Conservation (phyloP, 257 asterid genomes). For the Fraxinus pennsylvanica region DNA sequence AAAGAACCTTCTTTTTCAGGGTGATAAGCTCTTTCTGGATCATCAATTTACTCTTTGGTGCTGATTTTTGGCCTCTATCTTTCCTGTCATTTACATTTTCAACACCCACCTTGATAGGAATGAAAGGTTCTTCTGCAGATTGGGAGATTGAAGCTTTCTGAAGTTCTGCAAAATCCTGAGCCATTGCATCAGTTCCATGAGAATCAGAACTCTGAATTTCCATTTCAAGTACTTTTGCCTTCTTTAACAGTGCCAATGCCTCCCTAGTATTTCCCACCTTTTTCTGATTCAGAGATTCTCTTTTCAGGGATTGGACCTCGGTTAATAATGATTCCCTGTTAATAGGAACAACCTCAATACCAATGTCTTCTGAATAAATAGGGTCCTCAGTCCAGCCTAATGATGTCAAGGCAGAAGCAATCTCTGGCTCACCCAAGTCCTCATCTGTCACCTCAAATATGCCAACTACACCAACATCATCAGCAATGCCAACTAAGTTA, state of each 20-base stretch:
- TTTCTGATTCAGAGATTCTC: conserved; percentile 67
- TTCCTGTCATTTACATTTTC: conserved; percentile 24
- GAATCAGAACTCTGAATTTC: conserved; percentile 48
- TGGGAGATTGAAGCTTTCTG: conserved; percentile 28
- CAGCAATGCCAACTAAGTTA: conserved; percentile 44
- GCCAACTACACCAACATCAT: conserved; percentile 57
- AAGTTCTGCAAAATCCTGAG: conserved; percentile 17
- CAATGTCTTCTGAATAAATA: conserved; percentile 35
- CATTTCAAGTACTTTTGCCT: conserved; percentile 69
- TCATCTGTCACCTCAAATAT: conserved; percentile 69
- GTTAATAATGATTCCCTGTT: conserved; percentile 39
- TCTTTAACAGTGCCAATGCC: conserved; percentile 65
- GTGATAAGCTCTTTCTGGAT: conserved; percentile 86
- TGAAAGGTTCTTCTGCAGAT: conserved; percentile 28
- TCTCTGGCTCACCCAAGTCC: conserved; percentile 87
- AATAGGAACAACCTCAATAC: conserved; percentile 24
- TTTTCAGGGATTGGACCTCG: conserved; percentile 69
- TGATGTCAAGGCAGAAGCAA: conserved; percentile 70
- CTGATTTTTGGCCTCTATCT: conserved; percentile 24
- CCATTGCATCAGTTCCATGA: conserved; percentile 26
- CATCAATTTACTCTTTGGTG: conserved; percentile 64
- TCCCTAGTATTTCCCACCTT: conserved; percentile 71
- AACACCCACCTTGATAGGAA: conserved; percentile 22
- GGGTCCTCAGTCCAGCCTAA: conserved; percentile 85
- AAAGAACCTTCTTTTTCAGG: conserved; percentile 78